Evolutionary conservation across 441 rosid genomes (phyloP).

Genomic region (Adansonia gregorii): DNA sequence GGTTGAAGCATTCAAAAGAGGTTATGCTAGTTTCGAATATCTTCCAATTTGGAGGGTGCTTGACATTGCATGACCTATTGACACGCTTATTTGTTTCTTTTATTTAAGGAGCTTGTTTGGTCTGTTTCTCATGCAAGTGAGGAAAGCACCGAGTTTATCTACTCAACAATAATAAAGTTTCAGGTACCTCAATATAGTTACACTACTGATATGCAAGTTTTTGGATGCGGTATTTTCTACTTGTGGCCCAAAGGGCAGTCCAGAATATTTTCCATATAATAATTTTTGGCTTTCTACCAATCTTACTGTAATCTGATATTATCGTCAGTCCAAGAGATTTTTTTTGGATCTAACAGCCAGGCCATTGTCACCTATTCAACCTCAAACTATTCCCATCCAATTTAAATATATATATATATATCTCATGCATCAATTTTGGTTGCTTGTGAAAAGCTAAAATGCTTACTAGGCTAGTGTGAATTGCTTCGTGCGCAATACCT

Average conservation of each 20-base stretch:
- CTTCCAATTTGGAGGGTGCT: conserved; percentile 25
- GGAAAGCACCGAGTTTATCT: conserved; percentile 90
- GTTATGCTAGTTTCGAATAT: conserved; percentile 41
- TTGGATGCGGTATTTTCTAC: neutral
- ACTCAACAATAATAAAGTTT: conserved; percentile 78
- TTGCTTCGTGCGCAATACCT: neutral
- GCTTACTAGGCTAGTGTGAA: neutral
- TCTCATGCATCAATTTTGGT: neutral
- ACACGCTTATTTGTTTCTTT: conserved; percentile 12
- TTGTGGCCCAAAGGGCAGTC: neutral
- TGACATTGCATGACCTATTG: conserved; percentile 24
- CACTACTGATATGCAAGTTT: neutral
- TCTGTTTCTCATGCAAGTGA: conserved; percentile 81
- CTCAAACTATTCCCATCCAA: conserved; percentile 6
- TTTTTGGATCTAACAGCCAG: neutral
- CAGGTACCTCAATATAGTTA: conserved; percentile 58
- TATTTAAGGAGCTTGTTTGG: conserved; percentile 73
- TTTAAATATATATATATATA: no score
- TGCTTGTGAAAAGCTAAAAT: neutral
- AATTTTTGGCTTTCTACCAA: neutral
- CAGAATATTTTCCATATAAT: neutral
- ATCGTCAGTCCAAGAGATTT: conserved; percentile 4
- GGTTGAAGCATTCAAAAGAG: conserved; percentile 74
- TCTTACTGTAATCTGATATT: neutral
- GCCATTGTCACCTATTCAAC: neutral